Conservation (phyloP, 306 rosid species). For the Inga leiocalycina region DNA sequence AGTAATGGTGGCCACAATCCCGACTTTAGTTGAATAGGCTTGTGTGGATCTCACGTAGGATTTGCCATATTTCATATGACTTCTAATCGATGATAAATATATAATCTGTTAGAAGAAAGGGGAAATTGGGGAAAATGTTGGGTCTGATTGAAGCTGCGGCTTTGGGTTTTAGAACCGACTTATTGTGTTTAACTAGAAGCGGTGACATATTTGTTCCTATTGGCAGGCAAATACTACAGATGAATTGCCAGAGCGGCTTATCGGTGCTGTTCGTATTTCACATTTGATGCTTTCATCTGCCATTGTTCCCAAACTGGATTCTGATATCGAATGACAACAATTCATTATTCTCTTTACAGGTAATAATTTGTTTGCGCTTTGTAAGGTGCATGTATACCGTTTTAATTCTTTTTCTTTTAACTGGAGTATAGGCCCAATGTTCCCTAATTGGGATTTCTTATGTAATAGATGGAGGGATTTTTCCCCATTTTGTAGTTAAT, state of each 20-base stretch:
- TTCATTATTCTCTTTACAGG: slow-evolving; percentile 42
- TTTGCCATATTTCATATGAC: slow-evolving; percentile 8
- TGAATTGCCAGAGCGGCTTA: slow-evolving; percentile 94
- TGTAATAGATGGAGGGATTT: slow-evolving; percentile 32
- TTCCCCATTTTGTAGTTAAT: too few species aligned
- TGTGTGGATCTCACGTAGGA: neutral
- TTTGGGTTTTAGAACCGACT: neutral
- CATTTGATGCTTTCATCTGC: slow-evolving; percentile 85
- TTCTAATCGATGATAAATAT: too few species aligned
- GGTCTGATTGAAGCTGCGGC: neutral
- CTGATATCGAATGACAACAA: slow-evolving; percentile 47
- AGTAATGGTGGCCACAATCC: slow-evolving; percentile 9
- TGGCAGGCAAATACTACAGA: slow-evolving; percentile 78
- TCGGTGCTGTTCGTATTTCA: slow-evolving; percentile 93
- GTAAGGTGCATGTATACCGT: slow-evolving; percentile 41
- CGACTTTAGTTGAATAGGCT: slow-evolving; percentile 15
- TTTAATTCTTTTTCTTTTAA: slow-evolving; percentile 41
- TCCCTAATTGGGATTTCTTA: slow-evolving; percentile 39
- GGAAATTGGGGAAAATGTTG: neutral
- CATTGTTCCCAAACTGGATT: slow-evolving; percentile 70
- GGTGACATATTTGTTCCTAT: slow-evolving; percentile 36
- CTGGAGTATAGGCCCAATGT: slow-evolving; percentile 45
- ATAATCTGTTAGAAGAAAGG: too few species aligned
- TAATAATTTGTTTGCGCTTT: slow-evolving; percentile 57
- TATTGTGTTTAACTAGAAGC: neutral